Base-by-base conservation (phyloP, 1,139 yeast genomes). In the Suhomyces ambrosiae region DNA sequence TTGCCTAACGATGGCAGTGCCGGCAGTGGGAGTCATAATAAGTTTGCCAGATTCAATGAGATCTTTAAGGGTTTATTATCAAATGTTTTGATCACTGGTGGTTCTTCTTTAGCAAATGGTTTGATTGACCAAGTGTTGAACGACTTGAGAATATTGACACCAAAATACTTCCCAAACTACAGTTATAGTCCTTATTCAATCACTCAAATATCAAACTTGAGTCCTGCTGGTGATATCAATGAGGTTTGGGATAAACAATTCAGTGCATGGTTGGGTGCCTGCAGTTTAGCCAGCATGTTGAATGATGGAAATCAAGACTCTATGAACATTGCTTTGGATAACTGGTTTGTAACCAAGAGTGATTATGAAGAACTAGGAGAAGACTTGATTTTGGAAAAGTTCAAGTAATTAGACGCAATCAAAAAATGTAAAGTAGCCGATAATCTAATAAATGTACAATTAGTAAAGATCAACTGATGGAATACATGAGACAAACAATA, bases 11-110 rank as follows among this genome's bases (percentile, higher is more conserved):
- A 58, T 32, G 48, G 50, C 32, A 42, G 48, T 14, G 43, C 51
- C 5, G 51, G 56, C 15, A 52, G 49, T 35, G 58, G 60, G 26
- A 55, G 52, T 38, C 46, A 45, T 42, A 47, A 55, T 37, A 56
- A 61, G 32, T 58, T 56, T 48, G 67, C 67, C 14, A 54, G 68
- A 32, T 68, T 70, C 46, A 66, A 65, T 44, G 76, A 71, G 39
- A 61, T 64, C 15, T 66, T 71, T 52, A 67, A 64, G 42, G 64
- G 56, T 26, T 59, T 70, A 35, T 60, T 82, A 35, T 68, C 78
- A n/a, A 82, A 80, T 52, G 74, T 84, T 8, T 73, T 85, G 27
- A 68, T 85, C 36, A 82, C 86, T 4, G 92, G 94, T 23, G 80
- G 83, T 7, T 61, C 80, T 1, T 74, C 88, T 2, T 63, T 76